phyloP scores from a whole-genome alignment of 108 stramenopile genomes.

The Tribonema minus region DNA sequence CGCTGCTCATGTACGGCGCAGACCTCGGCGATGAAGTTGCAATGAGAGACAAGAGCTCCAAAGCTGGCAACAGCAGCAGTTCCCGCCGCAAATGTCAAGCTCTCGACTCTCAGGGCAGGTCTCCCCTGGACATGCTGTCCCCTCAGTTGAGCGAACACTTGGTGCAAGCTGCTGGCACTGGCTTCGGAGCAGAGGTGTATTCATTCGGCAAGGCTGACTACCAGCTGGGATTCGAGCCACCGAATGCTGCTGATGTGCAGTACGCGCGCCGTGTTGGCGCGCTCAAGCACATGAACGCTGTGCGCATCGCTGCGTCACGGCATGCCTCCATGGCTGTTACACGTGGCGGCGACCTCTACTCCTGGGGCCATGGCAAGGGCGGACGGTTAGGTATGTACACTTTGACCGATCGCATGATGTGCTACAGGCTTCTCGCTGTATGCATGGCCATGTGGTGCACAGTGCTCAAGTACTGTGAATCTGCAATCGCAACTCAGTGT shows the following conservation, averaged over 20 bases:
- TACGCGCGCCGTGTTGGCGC: slow-evolving; percentile 24
- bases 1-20: too few species aligned
- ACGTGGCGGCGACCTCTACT: slow-evolving; percentile 21
- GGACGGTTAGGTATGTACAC: too few species aligned
- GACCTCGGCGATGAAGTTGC: too few species aligned
- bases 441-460: too few species aligned
- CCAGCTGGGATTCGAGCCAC: slow-evolving; percentile 33
- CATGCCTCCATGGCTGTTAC: slow-evolving; percentile 41
- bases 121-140: slow-evolving; percentile 13
- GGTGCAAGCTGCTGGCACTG: not conserved
- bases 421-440: too few species aligned
- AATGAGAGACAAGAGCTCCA: not conserved
- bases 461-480: too few species aligned
- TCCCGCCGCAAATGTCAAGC: not conserved
- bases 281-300: slow-evolving; percentile 13
- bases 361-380: slow-evolving; percentile 50
- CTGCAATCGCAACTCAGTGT: too few species aligned
- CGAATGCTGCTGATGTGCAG: slow-evolving; percentile 15
- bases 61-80: not conserved
- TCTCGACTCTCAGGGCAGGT: slow-evolving; percentile 15
- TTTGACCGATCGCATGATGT: too few species aligned
- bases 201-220: slow-evolving; percentile 46
- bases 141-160: slow-evolving; percentile 5
- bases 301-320: not conserved
- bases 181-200: slow-evolving; percentile 12